Base-by-base conservation (phyloP, 257 asterid genomes). In the Scutellaria baicalensis region DNA sequence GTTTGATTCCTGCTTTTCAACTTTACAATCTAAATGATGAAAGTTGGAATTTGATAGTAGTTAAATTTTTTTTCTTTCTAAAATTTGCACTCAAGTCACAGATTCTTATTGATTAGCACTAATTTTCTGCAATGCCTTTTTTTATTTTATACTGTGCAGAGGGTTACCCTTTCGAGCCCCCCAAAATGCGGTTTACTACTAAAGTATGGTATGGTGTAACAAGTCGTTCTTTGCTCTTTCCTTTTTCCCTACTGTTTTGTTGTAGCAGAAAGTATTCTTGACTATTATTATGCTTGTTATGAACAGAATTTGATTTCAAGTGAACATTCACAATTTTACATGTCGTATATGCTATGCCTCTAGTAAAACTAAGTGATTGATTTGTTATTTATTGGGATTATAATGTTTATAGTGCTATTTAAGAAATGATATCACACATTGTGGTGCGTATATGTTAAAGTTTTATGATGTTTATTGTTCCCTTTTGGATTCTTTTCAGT, bases 151-250 rank as follows among this genome's bases (percentile, higher is more conserved):
- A 27, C 54, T 72, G 75, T 85, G 86, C 96, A 93, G 99, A 83
- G 80, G 96, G 96, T 33, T 93, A 93, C 79, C 99, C 99, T 16
- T 93, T 93, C 27, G 96, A 89, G 84, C 99, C 99, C 66, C 99
- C 99, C 40, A 91, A 85, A 75, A 93, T 93, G 99, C 79, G 61
- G 72, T 93, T 93, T 66, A 80, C 80, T 76, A 93, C 99, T 59
- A 93, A 93, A 93, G 97, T 93, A 51, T 93, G 99, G 97, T 93
- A 93, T 75, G 96, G 62, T 66, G 75, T 78, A 62, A 67, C 66
- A 56, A 58, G 36, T 21, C 60, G 5, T 35, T 42, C 36, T 58
- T 51, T 64, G 64, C 62, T 68, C 7, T 64, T 59, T 69, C 49
- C 49, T 9, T 69, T 64, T 77, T 33, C 43, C 13, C 66, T n/a